Base-by-base conservation (phyloP, 768 basidiomycete genomes). In the Suillus subluteus region DNA sequence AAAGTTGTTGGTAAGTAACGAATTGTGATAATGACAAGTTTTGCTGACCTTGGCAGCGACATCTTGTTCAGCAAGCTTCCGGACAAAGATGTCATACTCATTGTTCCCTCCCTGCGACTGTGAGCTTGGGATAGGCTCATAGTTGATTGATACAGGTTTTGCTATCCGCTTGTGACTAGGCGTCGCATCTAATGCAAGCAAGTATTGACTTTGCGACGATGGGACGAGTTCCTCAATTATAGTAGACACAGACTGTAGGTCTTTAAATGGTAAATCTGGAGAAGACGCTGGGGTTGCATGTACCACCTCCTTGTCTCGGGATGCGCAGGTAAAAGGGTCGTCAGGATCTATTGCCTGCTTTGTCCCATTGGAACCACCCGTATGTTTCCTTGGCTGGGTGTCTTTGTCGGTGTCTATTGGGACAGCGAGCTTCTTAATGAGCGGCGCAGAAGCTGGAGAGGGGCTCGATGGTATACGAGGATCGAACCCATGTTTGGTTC, bases 111-210 rank as follows among this genome's bases (percentile, higher is more conserved):
- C 72, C 58, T 74, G 79, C 18, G 71, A 73, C 50, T 80, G 80
- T 13, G 80, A 80, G 32, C 76, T 77, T 37, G 70, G 54, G 8
- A 81, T 69, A 13, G 59, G 48, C 15, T 71, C 73, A 0, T 41
- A 32, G 21, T 37, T 4, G 7, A 44, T 52, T 21, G 26, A 32
- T 16, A 37, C 23, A 41, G 7, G 46, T 18, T 72, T 64, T 73
- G 73, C 7, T 76, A 73, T 40, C 76, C 79, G 71, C 70, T 79
- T 71, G 79, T 82, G 74, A 46, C 73, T 79, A 12, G 76, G 76
- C 15, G 76, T 78, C 21, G 73, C 72, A 58, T 78, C 76, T 37
- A 54, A 38, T 40, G 69, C 70, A 40, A 78, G 75, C 41, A 78
- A 75, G 61, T 78, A 78, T 69, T 78, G 76, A 43, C 76, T 78